Base-by-base conservation (phyloP, 495 filamentous ascomycete species). In the Annulohypoxylon bovei region DNA sequence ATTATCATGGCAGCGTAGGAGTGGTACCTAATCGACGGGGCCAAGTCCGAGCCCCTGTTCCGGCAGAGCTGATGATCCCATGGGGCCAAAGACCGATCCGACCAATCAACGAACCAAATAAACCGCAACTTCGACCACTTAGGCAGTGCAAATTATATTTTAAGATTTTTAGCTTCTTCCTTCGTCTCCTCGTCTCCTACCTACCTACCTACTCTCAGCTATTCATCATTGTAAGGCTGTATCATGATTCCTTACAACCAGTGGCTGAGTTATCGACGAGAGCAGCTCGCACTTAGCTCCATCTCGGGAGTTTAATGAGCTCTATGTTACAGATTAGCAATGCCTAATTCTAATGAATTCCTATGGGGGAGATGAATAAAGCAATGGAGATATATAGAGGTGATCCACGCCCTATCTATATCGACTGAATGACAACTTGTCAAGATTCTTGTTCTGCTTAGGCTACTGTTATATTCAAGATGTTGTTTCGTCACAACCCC, bases 31-130 rank as follows among this genome's bases (percentile, higher is more conserved):
- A 22, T 33, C 25, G 46, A 53, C 33, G 64, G 55, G 55, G 47
- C 49, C 23, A 27, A 64, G 53, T 59, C 59, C 49, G 30, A 69
- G 42, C 30, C 42, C 53, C 66, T 39, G 32, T 57, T 37, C 33
- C 12, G 23, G n/a, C 11, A 18, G 30, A 39, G 32, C 30, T 25
- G 47, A 59, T 30, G 46, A 67, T n/a, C 37, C 3, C 37, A 3
- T 39, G 62, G 68, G 63, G 49, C 33, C 14, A 44, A 27, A 71
- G 40, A 58, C 74, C 74, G 71, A 76, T n/a, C 62, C 0, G 37
- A 30, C 74, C 71, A 76, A 76, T 76, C 46, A 70, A 30, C 18
- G 9, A 23, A 25, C 32, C 32, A 14, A 37, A 1, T 25, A 22
- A 22, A 6, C 33, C 27, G 11, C 14, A 25, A 25, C 4, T 14